Base-by-base conservation (phyloP, 192 early-diverging fungal species). In the Backusella tarrabulga region DNA sequence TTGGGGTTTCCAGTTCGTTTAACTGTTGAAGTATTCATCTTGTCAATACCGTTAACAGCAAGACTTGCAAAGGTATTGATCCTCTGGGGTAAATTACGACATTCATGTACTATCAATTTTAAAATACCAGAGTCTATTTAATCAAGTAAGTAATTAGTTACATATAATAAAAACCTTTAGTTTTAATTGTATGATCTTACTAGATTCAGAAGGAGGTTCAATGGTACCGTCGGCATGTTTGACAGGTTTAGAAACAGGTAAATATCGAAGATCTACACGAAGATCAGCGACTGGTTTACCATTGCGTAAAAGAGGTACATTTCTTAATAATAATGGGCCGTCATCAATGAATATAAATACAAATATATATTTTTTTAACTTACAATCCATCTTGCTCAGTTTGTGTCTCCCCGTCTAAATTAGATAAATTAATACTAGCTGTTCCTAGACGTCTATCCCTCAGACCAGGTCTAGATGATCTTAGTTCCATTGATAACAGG, bases 1-100 rank as follows among this genome's bases (percentile, higher is more conserved):
- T 88, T 86, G 34, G 95, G 95, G 67, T 89, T 88, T 68, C 88
- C 86, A 1, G 88, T 94, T 67, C 86, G 85, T 75, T 91, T 92
- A 46, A 87, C 87, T 42, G 83, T 81, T 34, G 85, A 83, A n/a
- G 93, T 91, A 36, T 80, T 80, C 34, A 85, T 76, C 41, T 81
- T 82, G 46, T 77, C 76, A 21, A 76, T 42, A 35, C 80, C 80
- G 60, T 88, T 88, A 63, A 92, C 40, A 73, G 82, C 75, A 67
- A 89, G 83, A 79, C 85, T 80, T 36, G 81, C 82, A 68, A 87
- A 85, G 52, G 87, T 75, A 75, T 80, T 79, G 34, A 83, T 79
- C 74, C 85, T 87, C 6, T 32, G 41, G 1, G 80, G 83, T 42
- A 91, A 78, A 23, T 83, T 81, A 75, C 81, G 83, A 60, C 88